Evolutionary conservation across 331 rosid species (phyloP).

Genomic region (Erythrophleum ivorense): DNA sequence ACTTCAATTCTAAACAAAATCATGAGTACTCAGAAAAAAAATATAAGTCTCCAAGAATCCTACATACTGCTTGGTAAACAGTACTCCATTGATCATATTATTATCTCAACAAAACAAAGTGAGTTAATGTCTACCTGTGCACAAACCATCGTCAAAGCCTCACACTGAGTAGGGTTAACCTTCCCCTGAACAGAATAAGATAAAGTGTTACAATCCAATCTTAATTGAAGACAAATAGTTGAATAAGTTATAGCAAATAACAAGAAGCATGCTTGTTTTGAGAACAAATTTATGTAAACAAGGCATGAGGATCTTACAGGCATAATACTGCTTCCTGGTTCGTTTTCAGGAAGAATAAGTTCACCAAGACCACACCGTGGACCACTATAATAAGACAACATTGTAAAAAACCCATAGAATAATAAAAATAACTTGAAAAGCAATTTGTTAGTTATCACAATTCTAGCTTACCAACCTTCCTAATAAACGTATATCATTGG

Average conservation of each 20-base stretch:
- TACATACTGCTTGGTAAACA: slow-evolving; percentile 30
- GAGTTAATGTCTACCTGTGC: slow-evolving; percentile 72
- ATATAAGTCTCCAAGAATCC: neutral
- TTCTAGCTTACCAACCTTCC: slow-evolving; percentile 73
- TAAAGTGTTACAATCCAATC: slow-evolving; percentile 37
- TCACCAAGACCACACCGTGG: slow-evolving; percentile 99
- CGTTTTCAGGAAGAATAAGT: slow-evolving; percentile 98
- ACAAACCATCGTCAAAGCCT: slow-evolving; percentile 99
- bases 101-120: slow-evolving; percentile 19
- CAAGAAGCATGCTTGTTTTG: slow-evolving; percentile 18
- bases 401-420: slow-evolving; percentile 34
- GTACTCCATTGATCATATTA: slow-evolving; percentile 25
- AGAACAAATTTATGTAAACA: slow-evolving; percentile 17
- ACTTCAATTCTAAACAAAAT: slow-evolving; percentile 24
- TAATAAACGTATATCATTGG: slow-evolving; percentile 88
- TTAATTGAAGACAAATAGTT: slow-evolving; percentile 10
- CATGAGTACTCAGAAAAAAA: neutral
- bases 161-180: slow-evolving; percentile 99
- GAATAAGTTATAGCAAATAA: slow-evolving; percentile 27
- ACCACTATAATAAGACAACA: slow-evolving; percentile 66
- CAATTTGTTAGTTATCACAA: slow-evolving; percentile 1
- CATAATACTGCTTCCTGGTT: slow-evolving; percentile 99
- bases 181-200: slow-evolving; percentile 76
- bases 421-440: neutral
- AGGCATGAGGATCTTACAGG: slow-evolving; percentile 67